phyloP scores from a whole-genome alignment of 208 protist genomes.

The Lotmaria passim region DNA sequence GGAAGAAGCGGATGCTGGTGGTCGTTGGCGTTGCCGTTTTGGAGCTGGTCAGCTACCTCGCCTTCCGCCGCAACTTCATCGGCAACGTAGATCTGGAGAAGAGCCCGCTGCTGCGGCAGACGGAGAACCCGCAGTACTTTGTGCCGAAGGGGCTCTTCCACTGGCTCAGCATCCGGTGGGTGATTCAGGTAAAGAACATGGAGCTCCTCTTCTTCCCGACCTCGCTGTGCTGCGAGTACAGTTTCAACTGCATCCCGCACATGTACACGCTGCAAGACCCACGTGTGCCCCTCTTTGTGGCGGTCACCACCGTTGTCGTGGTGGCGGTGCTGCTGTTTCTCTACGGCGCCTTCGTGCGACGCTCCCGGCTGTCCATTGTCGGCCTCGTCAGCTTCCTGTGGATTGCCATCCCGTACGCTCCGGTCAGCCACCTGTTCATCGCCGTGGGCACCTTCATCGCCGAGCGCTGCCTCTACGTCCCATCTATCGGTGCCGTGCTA shows the following conservation, averaged over 20 bases:
- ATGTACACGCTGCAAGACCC: slow-evolving; percentile 46
- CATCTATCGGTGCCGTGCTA: slow-evolving; percentile 40
- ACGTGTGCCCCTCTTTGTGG: slow-evolving; percentile 36
- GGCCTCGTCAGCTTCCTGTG: slow-evolving; percentile 48
- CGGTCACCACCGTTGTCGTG: slow-evolving; percentile 20
- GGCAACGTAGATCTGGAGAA: slow-evolving; percentile 50
- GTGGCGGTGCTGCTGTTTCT: slow-evolving; percentile 3
- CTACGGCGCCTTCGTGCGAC: slow-evolving; percentile 26
- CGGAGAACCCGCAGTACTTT: slow-evolving; percentile 88
- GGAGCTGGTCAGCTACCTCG: slow-evolving; percentile 52
- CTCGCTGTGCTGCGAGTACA: slow-evolving; percentile 89
- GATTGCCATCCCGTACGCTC: slow-evolving; percentile 76
- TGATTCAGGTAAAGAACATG: slow-evolving; percentile 84
- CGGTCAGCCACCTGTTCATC: slow-evolving; percentile 87
- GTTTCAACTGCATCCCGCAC: slow-evolving; percentile 87
- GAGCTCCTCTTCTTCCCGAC: slow-evolving; percentile 84
- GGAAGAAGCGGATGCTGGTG: slow-evolving; percentile 7
- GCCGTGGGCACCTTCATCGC: slow-evolving; percentile 83
- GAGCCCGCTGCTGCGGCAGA: slow-evolving; percentile 61
- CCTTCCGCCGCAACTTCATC: slow-evolving; percentile 54
- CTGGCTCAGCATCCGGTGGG: slow-evolving; percentile 56
- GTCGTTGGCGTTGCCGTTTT: slow-evolving; percentile 24
- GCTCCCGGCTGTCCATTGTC: slow-evolving; percentile 22
- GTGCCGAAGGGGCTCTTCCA: slow-evolving; percentile 34
- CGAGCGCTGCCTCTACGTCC: slow-evolving; percentile 89